Evolutionary conservation across 1,284 basidiomycete genomes (phyloP), one percentile per base, ranked within the genome.

Genomic region (Marasmius tenuissimus): DNA sequence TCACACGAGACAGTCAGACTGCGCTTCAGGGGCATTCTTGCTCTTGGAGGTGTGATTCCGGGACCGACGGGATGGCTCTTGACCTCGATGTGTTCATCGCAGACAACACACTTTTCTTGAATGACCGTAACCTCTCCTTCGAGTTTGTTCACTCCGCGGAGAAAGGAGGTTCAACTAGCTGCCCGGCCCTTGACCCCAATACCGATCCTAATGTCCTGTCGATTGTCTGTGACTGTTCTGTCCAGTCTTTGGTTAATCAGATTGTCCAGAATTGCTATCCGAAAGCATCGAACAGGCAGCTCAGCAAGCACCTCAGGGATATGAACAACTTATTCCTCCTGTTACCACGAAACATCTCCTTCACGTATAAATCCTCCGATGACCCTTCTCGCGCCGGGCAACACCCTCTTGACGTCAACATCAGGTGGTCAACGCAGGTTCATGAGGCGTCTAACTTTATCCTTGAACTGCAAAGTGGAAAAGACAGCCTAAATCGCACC

Each of bases 91-190:
- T 57, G 20, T 16, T 57, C 6, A 37, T 57, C 12, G 5, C 37
- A 7, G 20, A 47, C 3, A 16, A 57, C 20, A 45, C 39, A 22
- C 27, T 57, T 10, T 57, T 47, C 56, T n/a, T 57, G n/a, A 57
- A 57, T 35, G 40, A 57, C 34, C 56, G 56, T 5, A 57, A 57
- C 27, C 47, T 57, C 4, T 57, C 56, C 18, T 33, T 49, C 8
- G n/a, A 57, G 11, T 39, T 22, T 8, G 40, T 57, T 57, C 56
- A 57, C 47, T 57, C 40, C 22, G 56, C 45, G 8, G 56, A 11
- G n/a, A 57, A 53, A 37, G 51, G 51, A 9, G 51, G 27, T 10
- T 34, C 51, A 1, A 39, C 11, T 1, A 53, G 11, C 18, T 57
- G 56, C 34, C 56, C 56, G 14, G 40, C n/a, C 45, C 47, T 42